phyloP scores from a whole-genome alignment of 345 rosid genomes.

The Eucalyptus marginata region DNA sequence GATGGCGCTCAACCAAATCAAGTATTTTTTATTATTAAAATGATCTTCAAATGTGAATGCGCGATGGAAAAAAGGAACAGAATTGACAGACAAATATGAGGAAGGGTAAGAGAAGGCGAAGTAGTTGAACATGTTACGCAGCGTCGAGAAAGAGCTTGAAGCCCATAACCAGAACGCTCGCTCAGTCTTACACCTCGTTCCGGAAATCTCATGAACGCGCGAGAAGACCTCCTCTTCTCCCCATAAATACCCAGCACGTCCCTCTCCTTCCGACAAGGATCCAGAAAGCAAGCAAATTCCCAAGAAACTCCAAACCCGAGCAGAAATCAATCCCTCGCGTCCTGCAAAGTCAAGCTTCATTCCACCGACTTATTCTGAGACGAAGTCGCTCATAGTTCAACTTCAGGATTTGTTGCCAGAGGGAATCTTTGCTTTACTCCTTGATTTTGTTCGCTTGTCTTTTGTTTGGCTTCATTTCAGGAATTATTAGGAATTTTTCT shows the following conservation, averaged over 20 bases:
- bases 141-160: no score
- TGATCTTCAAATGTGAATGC: background rate
- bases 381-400: conserved; percentile 1
- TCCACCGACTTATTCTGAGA: background rate
- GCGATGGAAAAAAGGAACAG: background rate
- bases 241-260: no score
- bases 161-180: background rate
- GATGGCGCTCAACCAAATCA: background rate
- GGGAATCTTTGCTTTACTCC: background rate
- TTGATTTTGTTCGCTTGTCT: background rate
- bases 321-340: background rate
- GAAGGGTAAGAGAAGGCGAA: background rate
- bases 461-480: background rate
- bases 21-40: background rate
- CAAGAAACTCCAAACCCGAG: background rate
- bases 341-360: background rate
- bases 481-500: background rate
- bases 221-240: background rate
- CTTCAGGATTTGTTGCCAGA: background rate
- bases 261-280: background rate
- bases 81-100: background rate
- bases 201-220: background rate
- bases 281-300: background rate
- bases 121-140: background rate
- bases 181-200: background rate